Percentiles rank a stretch among this genome's conserved stretches.
phyloP scores from a whole-genome alignment of 2,329 filamentous ascomycete species.

The Acarospora socialis region DNA sequence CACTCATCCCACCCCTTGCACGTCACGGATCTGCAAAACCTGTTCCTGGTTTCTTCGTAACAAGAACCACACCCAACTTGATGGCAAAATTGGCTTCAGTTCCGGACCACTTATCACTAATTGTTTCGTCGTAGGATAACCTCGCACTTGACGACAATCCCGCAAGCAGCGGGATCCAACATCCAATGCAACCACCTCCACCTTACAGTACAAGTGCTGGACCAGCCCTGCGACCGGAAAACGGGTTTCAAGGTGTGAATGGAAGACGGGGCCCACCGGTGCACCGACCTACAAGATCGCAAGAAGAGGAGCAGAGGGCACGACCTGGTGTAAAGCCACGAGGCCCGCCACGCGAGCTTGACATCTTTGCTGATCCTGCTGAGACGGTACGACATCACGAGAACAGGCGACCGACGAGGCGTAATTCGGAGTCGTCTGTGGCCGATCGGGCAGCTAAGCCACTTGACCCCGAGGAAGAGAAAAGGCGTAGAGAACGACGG shows the following conservation, averaged over 20 bases:
- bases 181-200: conserved; percentile 18
- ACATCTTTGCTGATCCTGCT: conserved; percentile 35
- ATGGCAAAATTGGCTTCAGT: too few species aligned
- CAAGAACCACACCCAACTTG: conserved; percentile 20
- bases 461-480: conserved; percentile 34
- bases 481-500: conserved; percentile 34
- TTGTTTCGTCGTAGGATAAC: conserved; percentile 29
- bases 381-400: conserved; percentile 24
- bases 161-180: conserved; percentile 22
- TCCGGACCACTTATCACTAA: conserved; percentile 32
- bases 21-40: conserved; percentile 6
- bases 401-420: conserved; percentile 33
- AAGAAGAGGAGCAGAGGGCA: conserved; percentile 15
- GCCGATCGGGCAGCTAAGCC: conserved; percentile 37
- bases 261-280: conserved; percentile 15
- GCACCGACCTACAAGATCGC: conserved; percentile 21
- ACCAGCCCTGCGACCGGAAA: conserved; percentile 20
- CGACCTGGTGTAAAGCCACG: conserved; percentile 23
- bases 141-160: conserved; percentile 33
- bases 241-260: conserved; percentile 16
- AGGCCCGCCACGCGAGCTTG: conserved; percentile 23
- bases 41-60: not conserved
- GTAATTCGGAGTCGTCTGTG: conserved; percentile 51
- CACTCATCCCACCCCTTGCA: conserved; percentile 4
- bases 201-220: conserved; percentile 14